Base-by-base conservation (phyloP, 1,284 basidiomycete species). In the Prillingera fragicola region DNA sequence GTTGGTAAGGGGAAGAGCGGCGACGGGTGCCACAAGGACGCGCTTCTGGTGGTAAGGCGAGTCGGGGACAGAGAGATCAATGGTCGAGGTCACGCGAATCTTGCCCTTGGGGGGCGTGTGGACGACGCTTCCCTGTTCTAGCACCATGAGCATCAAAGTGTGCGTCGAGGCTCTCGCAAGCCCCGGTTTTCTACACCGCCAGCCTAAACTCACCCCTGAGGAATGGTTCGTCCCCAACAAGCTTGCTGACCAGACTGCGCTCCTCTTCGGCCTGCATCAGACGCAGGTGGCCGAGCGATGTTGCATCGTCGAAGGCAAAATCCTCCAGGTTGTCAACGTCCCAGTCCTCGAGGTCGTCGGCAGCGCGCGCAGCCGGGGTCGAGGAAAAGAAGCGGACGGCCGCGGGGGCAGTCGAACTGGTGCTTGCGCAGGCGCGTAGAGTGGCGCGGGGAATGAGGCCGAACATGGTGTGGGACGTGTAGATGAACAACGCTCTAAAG, bases 201-300 rank as follows among this genome's bases (percentile, higher is more conserved):
- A 13, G 4, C 22, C 12, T 14, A 23, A 2, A 75, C 84, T 69
- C 60, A 89, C 88, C 83, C 54, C 84, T 81, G 28, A 92, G 78
- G 57, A 83, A 80, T 15, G 82, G 82, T 75, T 86, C 80, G 67
- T 91, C 88, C 53, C 84, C 80, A 64, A 87, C 86, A 51, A 90
- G 86, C 55, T 88, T 76, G 39, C 85, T 77, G 63, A 90, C 72
- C 57, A 89, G 85, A 54, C 83, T 77, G 35, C 87, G 71, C 38
- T 78, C 70, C 56, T 83, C 77, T 25, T 86, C 77, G 52, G 87
- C 79, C 59, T 85, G 78, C 48, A 80, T 76, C 38, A 89, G 70
- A 50, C 81, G 75, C 22, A 82, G 57, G 71, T 87, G 84, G 8
- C 82, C 85, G 25, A 75, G 73, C 21, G 80, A 75, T 8, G 82